These are phyloP conservation scores for Rossbeevera mucosa DNA, from an alignment of 768 basidiomycete genomes.

Conservation along the genomic window DNA sequence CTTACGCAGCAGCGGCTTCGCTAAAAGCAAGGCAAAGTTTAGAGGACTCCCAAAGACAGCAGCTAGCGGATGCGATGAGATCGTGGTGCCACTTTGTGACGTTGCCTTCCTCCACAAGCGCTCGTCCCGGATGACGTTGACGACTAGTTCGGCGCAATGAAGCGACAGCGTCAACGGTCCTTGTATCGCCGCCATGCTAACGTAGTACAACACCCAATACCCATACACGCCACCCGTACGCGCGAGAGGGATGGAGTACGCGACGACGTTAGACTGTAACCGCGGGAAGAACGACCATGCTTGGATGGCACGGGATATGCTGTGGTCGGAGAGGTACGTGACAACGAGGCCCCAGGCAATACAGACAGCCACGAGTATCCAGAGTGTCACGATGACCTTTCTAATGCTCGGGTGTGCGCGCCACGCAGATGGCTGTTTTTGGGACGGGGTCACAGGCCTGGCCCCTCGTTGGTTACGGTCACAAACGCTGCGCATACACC, in stretches of 20 bases:
- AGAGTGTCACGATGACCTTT: constrained; percentile 21
- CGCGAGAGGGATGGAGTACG: constrained; percentile 20
- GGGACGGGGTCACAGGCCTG: constrained; percentile 13
- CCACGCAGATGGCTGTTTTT: constrained; percentile 28
- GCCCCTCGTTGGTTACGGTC: constrained; percentile 1
- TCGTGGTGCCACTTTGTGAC: constrained; percentile 7
- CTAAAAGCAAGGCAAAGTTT: constrained; percentile 12
- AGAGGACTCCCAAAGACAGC: constrained; percentile 17
- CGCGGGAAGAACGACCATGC: constrained; percentile 29
- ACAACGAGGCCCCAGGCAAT: constrained; percentile 20
- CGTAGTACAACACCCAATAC: constrained; percentile 25
- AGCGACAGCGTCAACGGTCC: constrained; percentile 26
- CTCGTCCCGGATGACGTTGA: constrained; percentile 29
- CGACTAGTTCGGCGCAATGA: constrained; percentile 27
- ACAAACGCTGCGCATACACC: constrained; percentile 26
- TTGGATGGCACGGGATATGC: neutral
- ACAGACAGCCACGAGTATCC: constrained; percentile 20
- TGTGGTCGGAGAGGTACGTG: constrained; percentile 4
- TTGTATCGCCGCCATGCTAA: constrained; percentile 24
- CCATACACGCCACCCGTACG: constrained; percentile 15
- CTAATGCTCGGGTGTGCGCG: constrained; percentile 21
- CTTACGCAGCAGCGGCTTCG: constrained; percentile 28
- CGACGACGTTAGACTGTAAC: constrained; percentile 13
- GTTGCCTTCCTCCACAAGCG: constrained; percentile 25
- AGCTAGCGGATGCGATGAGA: constrained; percentile 19